Conservation (phyloP, 108 stramenopile genomes). For the Cyclotella sp. region DNA sequence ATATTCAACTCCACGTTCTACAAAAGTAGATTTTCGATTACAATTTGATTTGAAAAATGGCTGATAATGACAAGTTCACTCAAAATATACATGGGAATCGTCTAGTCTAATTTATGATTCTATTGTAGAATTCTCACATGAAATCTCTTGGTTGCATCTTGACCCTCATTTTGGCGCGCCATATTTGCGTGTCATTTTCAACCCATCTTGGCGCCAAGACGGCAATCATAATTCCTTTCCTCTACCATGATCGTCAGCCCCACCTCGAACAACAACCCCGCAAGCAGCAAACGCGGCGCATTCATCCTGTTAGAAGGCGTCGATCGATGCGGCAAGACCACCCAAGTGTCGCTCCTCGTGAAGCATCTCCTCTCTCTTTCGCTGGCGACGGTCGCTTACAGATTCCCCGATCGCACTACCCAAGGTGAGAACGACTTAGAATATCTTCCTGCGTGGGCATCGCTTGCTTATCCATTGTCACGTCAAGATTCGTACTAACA, state of each 20-base stretch:
- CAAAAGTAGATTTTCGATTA: too few relatives aligned
- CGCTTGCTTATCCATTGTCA: conserved; percentile 37
- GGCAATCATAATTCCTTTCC: background rate
- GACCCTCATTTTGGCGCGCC: too few relatives aligned
- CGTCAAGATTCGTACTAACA: background rate
- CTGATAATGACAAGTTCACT: too few relatives aligned
- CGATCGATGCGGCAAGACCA: conserved; percentile 99
- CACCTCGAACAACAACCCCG: conserved; percentile 6
- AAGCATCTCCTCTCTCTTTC: conserved; percentile 66
- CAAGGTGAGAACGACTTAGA: conserved; percentile 38
- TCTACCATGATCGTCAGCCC: conserved; percentile 9
- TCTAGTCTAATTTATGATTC: too few relatives aligned
- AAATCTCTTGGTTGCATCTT: too few relatives aligned
- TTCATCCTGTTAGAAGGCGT: conserved; percentile 99
- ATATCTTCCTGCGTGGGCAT: too few relatives aligned
- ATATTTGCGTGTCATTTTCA: too few relatives aligned
- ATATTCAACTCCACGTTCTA: too few relatives aligned
- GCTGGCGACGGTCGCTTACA: conserved; percentile 71
- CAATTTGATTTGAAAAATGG: too few relatives aligned
- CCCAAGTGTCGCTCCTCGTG: conserved; percentile 77
- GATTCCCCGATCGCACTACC: conserved; percentile 87
- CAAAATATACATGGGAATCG: too few relatives aligned
- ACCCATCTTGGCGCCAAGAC: too few relatives aligned
- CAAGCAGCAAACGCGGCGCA: conserved; percentile 75
- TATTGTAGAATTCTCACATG: too few relatives aligned